phyloP scores from a whole-genome alignment of 176 grass and related monocot species.

The Chrysopogon serrulatus region DNA sequence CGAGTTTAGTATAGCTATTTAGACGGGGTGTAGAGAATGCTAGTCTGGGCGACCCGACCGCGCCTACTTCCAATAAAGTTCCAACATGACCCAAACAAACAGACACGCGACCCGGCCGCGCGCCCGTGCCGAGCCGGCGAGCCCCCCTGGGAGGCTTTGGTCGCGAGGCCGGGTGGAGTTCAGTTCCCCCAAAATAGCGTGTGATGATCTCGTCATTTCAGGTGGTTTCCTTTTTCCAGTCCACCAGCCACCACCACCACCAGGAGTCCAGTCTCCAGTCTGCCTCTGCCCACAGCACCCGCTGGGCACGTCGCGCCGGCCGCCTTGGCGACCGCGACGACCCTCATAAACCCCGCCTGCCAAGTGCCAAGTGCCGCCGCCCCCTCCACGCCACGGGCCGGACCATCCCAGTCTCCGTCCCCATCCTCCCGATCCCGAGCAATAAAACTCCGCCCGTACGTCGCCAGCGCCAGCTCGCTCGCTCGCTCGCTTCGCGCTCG shows the following conservation, averaged over 20 bases:
- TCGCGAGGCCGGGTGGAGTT: too few relatives aligned
- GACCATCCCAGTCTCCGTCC: background rate
- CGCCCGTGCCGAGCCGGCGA: too few relatives aligned
- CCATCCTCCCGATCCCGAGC: background rate
- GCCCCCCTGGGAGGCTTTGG: too few relatives aligned
- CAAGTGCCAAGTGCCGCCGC: background rate
- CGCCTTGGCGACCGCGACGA: background rate
- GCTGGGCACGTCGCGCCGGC: background rate
- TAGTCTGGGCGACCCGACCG: too few relatives aligned
- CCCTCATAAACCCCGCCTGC: background rate
- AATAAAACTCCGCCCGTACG: background rate
- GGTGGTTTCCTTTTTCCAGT: background rate
- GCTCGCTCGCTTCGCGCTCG: background rate
- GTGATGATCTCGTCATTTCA: too few relatives aligned
- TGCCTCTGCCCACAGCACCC: background rate
- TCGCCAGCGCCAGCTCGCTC: background rate
- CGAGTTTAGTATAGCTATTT: too few relatives aligned
- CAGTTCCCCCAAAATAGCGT: background rate
- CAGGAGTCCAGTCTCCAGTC: too few relatives aligned
- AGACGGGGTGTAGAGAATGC: too few relatives aligned
- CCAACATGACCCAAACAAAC: too few relatives aligned
- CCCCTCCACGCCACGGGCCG: background rate
- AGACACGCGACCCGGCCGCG: too few relatives aligned
- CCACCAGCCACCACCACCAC: background rate
- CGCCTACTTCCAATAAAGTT: too few relatives aligned